phyloP scores from a whole-genome alignment of 2,329 filamentous ascomycete species.

The Cladosporium phlei region DNA sequence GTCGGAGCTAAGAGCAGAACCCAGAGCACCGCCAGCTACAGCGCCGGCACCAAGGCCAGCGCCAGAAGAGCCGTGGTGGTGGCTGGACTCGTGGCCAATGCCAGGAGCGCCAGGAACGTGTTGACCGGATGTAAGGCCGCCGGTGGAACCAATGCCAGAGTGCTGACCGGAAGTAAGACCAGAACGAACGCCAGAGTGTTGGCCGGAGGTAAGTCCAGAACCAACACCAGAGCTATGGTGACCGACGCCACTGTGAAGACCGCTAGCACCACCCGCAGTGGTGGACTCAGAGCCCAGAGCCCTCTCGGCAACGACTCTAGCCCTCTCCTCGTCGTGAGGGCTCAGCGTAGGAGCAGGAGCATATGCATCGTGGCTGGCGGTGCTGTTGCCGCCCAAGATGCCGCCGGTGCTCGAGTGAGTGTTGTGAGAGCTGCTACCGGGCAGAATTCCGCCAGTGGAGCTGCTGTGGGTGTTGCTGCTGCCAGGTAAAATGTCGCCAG shows the following conservation, averaged over 20 bases:
- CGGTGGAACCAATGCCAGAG: constrained; percentile 1
- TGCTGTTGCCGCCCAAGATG: background rate
- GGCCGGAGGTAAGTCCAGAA: background rate
- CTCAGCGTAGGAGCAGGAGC: background rate
- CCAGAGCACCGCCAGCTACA: background rate
- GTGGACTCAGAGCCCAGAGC: too few species aligned
- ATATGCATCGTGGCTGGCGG: background rate
- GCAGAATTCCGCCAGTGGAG: background rate
- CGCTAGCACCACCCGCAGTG: background rate
- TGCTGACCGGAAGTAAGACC: too few species aligned
- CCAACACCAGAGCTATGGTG: background rate
- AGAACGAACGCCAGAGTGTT: background rate
- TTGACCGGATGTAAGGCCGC: background rate
- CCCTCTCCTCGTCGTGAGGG: constrained; percentile 9
- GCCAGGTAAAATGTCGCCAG: background rate
- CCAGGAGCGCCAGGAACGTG: background rate
- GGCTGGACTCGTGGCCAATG: background rate
- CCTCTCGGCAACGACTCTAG: constrained; percentile 3
- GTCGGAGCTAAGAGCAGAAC: background rate
- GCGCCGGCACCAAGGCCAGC: background rate
- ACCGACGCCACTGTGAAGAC: background rate
- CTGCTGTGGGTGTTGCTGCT: background rate
- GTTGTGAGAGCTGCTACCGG: background rate
- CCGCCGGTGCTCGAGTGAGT: background rate
- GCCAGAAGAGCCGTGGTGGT: background rate